Base-by-base conservation (phyloP, 2,329 filamentous ascomycete genomes). In the Botrytis aclada region DNA sequence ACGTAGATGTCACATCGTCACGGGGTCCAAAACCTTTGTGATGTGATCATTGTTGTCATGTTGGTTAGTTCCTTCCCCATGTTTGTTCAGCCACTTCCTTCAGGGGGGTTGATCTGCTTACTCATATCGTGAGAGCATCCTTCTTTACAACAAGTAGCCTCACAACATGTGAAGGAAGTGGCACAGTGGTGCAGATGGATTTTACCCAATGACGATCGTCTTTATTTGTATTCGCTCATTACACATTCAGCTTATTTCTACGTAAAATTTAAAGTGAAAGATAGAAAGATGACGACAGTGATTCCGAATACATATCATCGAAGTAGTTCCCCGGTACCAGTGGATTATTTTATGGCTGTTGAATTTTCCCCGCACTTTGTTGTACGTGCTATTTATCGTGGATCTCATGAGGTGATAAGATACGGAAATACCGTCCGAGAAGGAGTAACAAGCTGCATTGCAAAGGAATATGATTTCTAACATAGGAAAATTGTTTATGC, bases 41-140 rank as follows among this genome's bases (percentile, higher is more conserved):
- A 37, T 47, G 3, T 65, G 43, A 34, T 29, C 63, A 47, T 37
- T 41, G 6, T 47, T 29, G 8, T 29, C 25, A 47, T 47, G 12
- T 37, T 65, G 43, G 43, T 47, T 47, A 47, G 22, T 65, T 43
- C 63, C 51, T 56, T 56, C 14, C 39, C 43, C 63, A 47, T 18
- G 18, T 47, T 47, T 47, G 29, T 47, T 47, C 63, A 65, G 63
- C 63, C 63, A 65, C 63, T 47, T 65, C 63, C 63, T 47, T 65
- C 29, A 37, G 20, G 20, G 20, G 29, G 51, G 7, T 67, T 41
- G 34, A 51, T 54, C 16, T 67, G 65, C 45, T 67, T 67, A 67
- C 41, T 67, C 65, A 67, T 67, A 25, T 51, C 34, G 34, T 58
- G 47, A 67, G 25, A 66, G 25, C 34, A 56, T 67, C 47, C 47